Evolutionary conservation across 192 early-diverging fungal species (phyloP), one percentile per base, ranked within the genome.

Genomic region (Obelidium mucronatum): DNA sequence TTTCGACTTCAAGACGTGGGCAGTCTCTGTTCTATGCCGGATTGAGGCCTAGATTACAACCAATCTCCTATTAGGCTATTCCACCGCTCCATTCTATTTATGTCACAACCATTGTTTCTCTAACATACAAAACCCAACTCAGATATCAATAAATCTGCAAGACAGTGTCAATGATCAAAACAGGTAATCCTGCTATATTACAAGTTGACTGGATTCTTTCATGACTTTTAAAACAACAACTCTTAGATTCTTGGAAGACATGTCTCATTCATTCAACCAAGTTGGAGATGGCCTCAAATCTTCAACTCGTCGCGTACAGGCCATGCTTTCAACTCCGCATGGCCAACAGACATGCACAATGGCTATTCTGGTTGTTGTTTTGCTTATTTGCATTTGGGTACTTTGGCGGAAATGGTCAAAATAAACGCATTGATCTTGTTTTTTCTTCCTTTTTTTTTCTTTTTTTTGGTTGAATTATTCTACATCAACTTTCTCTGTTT

Each of bases 81-180:
- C n/a, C n/a, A n/a, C n/a, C n/a, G n/a, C n/a, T n/a, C n/a, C n/a
- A n/a, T n/a, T n/a, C n/a, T n/a, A n/a, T n/a, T n/a, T n/a, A n/a
- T n/a, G n/a, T n/a, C n/a, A n/a, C n/a, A n/a, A n/a, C n/a, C n/a
- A n/a, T n/a, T n/a, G n/a, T n/a, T n/a, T n/a, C n/a, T n/a, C n/a
- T n/a, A n/a, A n/a, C n/a, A n/a, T n/a, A n/a, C n/a, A n/a, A n/a
- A n/a, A n/a, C n/a, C n/a, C n/a, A n/a, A 31, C 35, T 15, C 74
- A 77, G 76, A 77, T 77, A n/a, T 77, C 76, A 17, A 77, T 77
- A 26, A 61, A 70, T 19, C 40, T 77, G 55, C 65, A 77, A 31
- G 66, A 77, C 30, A 44, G 70, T 40, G 76, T 77, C 35, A 70
- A 77, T 40, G 67, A 69, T 31, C 76, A 77, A 48, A 77, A 77